Evolutionary conservation across 192 early-diverging fungal genomes (phyloP).

Genomic region (Obelidium mucronatum): DNA sequence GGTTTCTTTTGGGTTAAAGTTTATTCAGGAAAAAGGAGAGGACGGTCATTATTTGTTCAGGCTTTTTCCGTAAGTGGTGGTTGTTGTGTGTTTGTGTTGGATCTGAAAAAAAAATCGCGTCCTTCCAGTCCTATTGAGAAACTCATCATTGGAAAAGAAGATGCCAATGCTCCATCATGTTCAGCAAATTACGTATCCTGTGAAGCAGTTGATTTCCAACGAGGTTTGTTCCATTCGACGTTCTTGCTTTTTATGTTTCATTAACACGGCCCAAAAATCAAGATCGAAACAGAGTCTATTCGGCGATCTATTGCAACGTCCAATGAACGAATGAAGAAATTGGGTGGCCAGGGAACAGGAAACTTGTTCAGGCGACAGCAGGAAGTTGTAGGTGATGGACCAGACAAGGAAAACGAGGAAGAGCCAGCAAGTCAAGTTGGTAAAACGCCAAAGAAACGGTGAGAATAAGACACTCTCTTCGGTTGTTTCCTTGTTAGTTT

Average conservation of each 20-base stretch:
- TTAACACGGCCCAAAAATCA: neutral
- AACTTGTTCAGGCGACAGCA: neutral
- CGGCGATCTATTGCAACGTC: constrained; percentile 33
- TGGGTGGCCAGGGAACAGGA: neutral
- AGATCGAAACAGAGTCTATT: constrained; percentile 32
- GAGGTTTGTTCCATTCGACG: constrained; percentile 54
- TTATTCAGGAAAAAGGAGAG: constrained; percentile 67
- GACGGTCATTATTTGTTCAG: constrained; percentile 25
- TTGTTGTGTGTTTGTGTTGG: too few relatives aligned
- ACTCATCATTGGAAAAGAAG: constrained; percentile 24
- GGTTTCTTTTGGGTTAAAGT: constrained; percentile 74
- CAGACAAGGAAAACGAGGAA: neutral
- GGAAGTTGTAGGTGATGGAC: neutral
- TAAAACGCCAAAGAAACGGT: too few relatives aligned
- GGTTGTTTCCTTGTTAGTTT: too few relatives aligned
- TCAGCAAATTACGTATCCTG: constrained; percentile 63
- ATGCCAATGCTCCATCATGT: constrained; percentile 4
- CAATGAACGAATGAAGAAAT: neutral
- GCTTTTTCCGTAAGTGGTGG: constrained; percentile 70
- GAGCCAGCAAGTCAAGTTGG: too few relatives aligned
- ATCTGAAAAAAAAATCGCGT: neutral
- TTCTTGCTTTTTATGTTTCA: neutral
- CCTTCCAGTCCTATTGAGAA: constrained; percentile 43
- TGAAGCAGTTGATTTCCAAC: constrained; percentile 81
- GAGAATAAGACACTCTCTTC: too few relatives aligned